Evolutionary conservation across 208 protist genomes (phyloP).

Genomic region (Trypanosomatidae sp.): DNA sequence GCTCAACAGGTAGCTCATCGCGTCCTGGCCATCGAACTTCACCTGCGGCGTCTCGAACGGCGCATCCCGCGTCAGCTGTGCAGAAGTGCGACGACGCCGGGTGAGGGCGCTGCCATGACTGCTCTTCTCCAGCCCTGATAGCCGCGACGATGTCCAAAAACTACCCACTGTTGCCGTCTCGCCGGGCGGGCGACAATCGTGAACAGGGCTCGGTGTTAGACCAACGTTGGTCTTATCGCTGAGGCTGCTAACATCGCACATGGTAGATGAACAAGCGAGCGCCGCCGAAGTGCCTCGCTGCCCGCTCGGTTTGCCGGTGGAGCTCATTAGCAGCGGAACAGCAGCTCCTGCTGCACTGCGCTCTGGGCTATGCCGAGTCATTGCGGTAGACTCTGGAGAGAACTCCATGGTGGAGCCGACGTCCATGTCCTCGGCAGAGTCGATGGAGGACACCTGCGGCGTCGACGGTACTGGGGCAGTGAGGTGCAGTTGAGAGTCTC

Average conservation of each 20-base stretch:
- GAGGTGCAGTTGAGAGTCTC: background rate
- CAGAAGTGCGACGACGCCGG: background rate
- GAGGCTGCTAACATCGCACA: background rate
- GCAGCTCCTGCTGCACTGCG: background rate
- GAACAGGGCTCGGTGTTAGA: background rate
- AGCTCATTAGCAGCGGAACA: background rate
- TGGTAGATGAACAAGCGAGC: background rate
- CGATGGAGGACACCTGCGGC: conserved; percentile 19
- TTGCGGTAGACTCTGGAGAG: background rate
- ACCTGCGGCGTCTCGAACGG: background rate
- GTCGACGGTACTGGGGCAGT: background rate
- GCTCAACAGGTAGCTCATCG: conserved; percentile 36
- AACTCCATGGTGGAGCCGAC: background rate
- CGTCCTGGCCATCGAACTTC: conserved; percentile 8
- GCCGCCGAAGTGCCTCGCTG: background rate
- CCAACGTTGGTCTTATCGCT: background rate
- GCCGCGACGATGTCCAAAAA: background rate
- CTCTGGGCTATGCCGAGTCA: background rate
- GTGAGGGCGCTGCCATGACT: background rate
- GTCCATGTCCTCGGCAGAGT: background rate
- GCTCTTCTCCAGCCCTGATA: background rate
- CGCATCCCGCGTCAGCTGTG: background rate
- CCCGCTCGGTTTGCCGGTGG: background rate
- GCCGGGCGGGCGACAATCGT: background rate
- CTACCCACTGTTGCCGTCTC: background rate